Percentiles rank a stretch among this genome's conserved stretches.
Conservation (phyloP, 2,329 filamentous ascomycete species). For the Monosporascus cannonballus region DNA sequence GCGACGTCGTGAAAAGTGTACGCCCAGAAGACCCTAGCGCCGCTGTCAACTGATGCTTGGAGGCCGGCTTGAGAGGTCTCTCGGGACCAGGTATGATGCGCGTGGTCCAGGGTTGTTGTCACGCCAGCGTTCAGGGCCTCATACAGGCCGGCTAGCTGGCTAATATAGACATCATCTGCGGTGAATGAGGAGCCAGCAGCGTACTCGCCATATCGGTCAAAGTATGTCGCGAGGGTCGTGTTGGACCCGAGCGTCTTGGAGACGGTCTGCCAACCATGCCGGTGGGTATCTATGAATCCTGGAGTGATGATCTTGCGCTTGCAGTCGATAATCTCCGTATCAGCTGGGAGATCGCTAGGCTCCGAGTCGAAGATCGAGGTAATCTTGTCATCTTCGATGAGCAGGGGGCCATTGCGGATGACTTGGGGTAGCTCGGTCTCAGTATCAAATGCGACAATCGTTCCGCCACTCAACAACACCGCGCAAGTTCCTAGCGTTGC, state of each 20-base stretch:
- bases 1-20: conserved; percentile 33
- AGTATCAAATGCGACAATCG: conserved; percentile 22
- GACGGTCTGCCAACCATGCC: conserved; percentile 50
- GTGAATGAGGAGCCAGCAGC: conserved; percentile 27
- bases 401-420: conserved; percentile 24
- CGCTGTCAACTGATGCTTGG: conserved; percentile 40
- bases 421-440: conserved; percentile 19
- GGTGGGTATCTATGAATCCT: conserved; percentile 52
- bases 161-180: conserved; percentile 39
- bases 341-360: conserved; percentile 16
- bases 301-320: conserved; percentile 46
- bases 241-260: conserved; percentile 48
- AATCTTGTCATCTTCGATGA: conserved; percentile 29
- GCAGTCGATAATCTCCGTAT: conserved; percentile 39
- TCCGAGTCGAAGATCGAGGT: conserved; percentile 21
- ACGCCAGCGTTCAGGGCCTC: conserved; percentile 48
- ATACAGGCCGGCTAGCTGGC: conserved; percentile 40
- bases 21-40: conserved; percentile 41
- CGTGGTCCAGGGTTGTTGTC: conserved; percentile 47
- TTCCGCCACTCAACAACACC: conserved; percentile 12
- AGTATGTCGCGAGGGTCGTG: conserved; percentile 42
- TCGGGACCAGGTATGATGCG: conserved; percentile 41
- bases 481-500: neutral
- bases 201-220: conserved; percentile 33
- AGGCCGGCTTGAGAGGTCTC: conserved; percentile 37